phyloP scores from a whole-genome alignment of 1,284 basidiomycete genomes.

The Ganoderma leucocontextum region DNA sequence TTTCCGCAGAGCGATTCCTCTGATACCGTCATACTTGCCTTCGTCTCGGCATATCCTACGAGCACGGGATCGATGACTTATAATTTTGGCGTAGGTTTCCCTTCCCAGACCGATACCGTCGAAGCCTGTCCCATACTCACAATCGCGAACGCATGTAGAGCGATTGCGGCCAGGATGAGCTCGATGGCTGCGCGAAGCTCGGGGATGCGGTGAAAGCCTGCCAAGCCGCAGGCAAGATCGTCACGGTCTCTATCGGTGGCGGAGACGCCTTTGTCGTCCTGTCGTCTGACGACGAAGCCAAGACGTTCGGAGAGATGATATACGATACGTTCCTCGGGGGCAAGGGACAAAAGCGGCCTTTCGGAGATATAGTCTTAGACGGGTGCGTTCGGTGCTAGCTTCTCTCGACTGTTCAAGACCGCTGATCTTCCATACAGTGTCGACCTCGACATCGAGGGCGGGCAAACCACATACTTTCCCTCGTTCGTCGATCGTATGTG shows the following conservation, averaged over 20 bases:
- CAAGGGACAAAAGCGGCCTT: slow-evolving; percentile 61
- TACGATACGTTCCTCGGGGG: slow-evolving; percentile 76
- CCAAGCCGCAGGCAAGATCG: slow-evolving; percentile 70
- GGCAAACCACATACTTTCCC: slow-evolving; percentile 53
- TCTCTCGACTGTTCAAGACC: background rate
- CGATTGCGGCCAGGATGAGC: background rate
- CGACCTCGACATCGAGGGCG: slow-evolving; percentile 74
- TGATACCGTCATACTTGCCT: background rate
- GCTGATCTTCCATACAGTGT: slow-evolving; percentile 42
- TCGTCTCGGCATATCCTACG: background rate
- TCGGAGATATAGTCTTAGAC: slow-evolving; percentile 68
- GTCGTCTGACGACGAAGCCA: slow-evolving; percentile 57
- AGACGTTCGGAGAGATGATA: slow-evolving; percentile 61
- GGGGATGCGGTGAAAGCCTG: slow-evolving; percentile 64
- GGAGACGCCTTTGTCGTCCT: slow-evolving; percentile 62
- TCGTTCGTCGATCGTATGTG: slow-evolving; percentile 64
- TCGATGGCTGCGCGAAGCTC: slow-evolving; percentile 35
- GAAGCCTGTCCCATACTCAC: background rate
- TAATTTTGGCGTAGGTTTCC: slow-evolving; percentile 64
- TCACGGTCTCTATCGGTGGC: slow-evolving; percentile 71
- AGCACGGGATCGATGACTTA: slow-evolving; percentile 40
- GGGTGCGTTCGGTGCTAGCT: slow-evolving; percentile 51
- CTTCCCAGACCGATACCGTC: slow-evolving; percentile 37
- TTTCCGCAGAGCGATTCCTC: slow-evolving; percentile 52
- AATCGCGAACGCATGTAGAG: background rate